A percentile compares a stretch with the other conserved stretches of the same genome.
These are phyloP conservation scores for Eucalyptus erythrocorys DNA, from an alignment of 345 rosid genomes.

Conservation along the genomic window DNA sequence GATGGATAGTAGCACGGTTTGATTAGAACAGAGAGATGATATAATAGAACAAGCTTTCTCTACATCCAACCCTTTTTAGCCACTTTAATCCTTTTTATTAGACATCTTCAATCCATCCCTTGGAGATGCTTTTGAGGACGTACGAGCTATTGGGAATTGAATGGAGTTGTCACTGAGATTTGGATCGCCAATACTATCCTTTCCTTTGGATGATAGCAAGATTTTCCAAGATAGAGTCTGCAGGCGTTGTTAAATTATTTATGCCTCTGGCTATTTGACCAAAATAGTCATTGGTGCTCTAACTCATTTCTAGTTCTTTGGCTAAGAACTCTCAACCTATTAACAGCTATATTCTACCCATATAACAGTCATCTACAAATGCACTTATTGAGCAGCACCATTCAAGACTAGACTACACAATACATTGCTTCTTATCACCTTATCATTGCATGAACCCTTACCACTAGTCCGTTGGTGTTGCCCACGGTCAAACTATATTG, in stretches of 20 bases:
- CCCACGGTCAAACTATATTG: no score
- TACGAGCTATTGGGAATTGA: no score
- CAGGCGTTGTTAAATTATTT: background rate
- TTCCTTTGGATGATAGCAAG: background rate
- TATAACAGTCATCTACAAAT: fast-evolving
- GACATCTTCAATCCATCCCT: background rate
- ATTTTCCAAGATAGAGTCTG: background rate
- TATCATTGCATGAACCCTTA: no score
- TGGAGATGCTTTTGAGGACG: no score
- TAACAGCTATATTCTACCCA: background rate
- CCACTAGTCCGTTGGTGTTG: no score
- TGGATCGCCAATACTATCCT: background rate
- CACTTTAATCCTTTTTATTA: no score
- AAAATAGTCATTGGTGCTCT: background rate
- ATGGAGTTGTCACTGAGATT: background rate
- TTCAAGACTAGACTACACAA: background rate
- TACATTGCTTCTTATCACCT: background rate
- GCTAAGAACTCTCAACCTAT: fast-evolving
- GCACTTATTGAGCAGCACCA: background rate
- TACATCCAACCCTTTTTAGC: no score
- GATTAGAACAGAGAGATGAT: fast-evolving
- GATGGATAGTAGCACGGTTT: no score
- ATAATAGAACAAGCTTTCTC: no score
- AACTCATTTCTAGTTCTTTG: background rate
- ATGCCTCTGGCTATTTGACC: background rate